These are phyloP conservation scores for Udeniomyces megalosporus DNA, from an alignment of 768 basidiomycete species.

Conservation along the genomic window DNA sequence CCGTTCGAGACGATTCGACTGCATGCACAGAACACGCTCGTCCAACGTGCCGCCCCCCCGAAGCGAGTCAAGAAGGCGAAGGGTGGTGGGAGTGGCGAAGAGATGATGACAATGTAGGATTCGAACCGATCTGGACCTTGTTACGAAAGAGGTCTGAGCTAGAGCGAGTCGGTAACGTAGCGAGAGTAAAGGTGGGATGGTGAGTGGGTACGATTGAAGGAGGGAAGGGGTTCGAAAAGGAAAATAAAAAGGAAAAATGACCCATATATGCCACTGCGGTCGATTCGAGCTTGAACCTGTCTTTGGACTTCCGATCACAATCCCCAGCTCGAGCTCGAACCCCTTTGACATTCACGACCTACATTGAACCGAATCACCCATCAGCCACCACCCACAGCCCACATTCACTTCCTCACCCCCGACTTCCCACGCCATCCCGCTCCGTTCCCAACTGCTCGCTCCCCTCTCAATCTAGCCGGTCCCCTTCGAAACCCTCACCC, in stretches of 20 bases:
- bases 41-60: neutral
- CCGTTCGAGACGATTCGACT: conserved; percentile 14
- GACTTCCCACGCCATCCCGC: neutral
- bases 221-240: too few species aligned
- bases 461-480: neutral
- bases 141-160: too few species aligned
- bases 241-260: neutral
- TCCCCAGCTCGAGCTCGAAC: too few species aligned
- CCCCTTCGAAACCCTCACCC: neutral
- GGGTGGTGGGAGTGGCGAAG: too few species aligned
- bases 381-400: neutral
- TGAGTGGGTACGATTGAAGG: too few species aligned
- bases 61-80: neutral
- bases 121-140: too few species aligned
- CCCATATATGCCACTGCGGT: too few species aligned
- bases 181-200: too few species aligned
- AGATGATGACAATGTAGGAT: too few species aligned
- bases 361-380: neutral
- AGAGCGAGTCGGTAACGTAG: too few species aligned
- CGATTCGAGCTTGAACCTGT: too few species aligned
- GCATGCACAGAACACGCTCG: conserved; percentile 14
- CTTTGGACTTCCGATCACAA: too few species aligned
- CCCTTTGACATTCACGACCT: neutral
- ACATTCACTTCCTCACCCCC: neutral
- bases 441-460: neutral